phyloP scores from a whole-genome alignment of 148 eudicot genomes.

The Hydrangea macrophylla region DNA sequence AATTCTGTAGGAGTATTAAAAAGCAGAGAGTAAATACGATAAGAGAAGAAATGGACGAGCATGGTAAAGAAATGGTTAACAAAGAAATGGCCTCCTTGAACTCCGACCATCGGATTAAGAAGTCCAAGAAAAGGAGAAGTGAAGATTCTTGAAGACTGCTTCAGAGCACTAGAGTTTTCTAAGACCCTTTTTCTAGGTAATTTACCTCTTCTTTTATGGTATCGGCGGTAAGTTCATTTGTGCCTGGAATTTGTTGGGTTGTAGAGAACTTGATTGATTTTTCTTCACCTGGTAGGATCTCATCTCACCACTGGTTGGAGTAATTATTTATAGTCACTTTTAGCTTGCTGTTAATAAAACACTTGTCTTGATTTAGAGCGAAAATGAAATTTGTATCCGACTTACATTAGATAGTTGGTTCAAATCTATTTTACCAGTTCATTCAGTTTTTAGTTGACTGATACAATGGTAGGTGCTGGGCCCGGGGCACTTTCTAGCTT shows the following conservation, averaged over 20 bases:
- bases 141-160: constrained; percentile 28
- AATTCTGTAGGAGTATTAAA: constrained; percentile 30
- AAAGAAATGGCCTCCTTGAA: constrained; percentile 22
- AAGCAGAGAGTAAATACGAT: constrained; percentile 34
- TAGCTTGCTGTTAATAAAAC: no score
- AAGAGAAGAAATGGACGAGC: constrained; percentile 23
- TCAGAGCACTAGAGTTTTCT: not conserved
- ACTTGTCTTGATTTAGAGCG: no score
- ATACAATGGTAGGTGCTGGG: no score
- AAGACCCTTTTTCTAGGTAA: not conserved
- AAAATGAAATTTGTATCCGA: no score
- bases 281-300: not conserved
- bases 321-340: no score
- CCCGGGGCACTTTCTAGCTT: no score
- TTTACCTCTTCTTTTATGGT: not conserved
- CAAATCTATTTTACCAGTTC: no score
- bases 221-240: not conserved
- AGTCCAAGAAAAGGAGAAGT: constrained; percentile 46
- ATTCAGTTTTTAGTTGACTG: not conserved
- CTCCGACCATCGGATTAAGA: constrained; percentile 35
- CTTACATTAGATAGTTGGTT: no score
- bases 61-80: constrained; percentile 22
- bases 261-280: not conserved
- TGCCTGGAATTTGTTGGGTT: not conserved
- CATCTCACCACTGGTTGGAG: not conserved